Percentiles rank a stretch among this genome's conserved stretches.
Conservation (phyloP, 345 rosid genomes). For the Eucalyptus brandiana region DNA sequence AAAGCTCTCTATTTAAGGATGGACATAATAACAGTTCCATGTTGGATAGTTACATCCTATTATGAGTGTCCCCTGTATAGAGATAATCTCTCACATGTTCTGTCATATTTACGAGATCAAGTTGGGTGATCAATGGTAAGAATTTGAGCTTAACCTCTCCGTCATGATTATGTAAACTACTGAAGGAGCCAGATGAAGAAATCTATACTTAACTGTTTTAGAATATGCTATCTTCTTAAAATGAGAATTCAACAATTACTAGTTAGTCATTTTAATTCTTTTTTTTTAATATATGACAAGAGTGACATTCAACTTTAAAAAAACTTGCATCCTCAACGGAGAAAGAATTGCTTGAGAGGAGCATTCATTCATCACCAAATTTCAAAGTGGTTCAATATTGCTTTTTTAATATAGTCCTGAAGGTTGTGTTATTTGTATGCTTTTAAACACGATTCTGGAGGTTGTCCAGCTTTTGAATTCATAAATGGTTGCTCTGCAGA, state of each 20-base stretch:
- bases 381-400: neutral
- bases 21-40: neutral
- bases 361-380: neutral
- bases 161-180: neutral
- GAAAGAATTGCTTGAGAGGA: neutral
- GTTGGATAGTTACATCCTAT: neutral
- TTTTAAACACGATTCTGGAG: neutral
- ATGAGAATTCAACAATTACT: neutral
- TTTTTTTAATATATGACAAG: neutral
- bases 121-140: neutral
- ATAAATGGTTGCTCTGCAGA: conserved; percentile 30
- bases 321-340: neutral
- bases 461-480: neutral
- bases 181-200: neutral
- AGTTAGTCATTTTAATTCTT: neutral
- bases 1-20: neutral
- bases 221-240: neutral
- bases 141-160: neutral
- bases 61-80: neutral
- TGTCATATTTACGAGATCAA: neutral
- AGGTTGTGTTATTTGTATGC: neutral
- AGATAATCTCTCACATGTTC: neutral
- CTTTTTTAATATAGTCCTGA: neutral
- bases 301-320: neutral
- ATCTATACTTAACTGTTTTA: neutral